Base-by-base conservation (phyloP, 2,329 filamentous ascomycete species). In the Colletotrichum zoysiae region DNA sequence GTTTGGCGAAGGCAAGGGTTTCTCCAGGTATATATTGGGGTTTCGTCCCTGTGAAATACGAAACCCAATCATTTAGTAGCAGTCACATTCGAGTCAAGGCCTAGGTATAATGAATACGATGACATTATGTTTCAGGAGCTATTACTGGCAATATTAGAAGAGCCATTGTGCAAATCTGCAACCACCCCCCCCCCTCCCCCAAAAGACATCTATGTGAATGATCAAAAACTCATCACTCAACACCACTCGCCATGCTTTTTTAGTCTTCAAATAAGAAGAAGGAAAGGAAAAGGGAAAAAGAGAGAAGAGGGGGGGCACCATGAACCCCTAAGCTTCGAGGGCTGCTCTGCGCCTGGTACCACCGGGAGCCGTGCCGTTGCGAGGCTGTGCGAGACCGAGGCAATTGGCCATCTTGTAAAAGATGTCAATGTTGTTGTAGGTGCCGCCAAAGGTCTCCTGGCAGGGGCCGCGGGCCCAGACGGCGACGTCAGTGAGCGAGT, bases 391-490 rank as follows among this genome's bases (percentile, higher is more conserved):
- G 53, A 92, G 81, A 58, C 91, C 91, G 66, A 93, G 82, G 76
- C 91, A 93, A 75, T 86, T 86, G 18, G 91, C 89, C 78, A 94
- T 93, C 80, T 91, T 90, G 82, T 90, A 94, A 77, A 94, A 94
- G 74, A 94, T 84, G 74, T 94, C 92, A 57, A 93, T 87, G 78
- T 90, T 92, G 80, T 85, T 90, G 75, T 90, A 93, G 4, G 91
- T 88, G 67, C 92, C 92, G 5, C 90, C 89, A 78, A 96, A 96
- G 18, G 87, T 82, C 76, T 93, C 91, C 80, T 94, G 91, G 83
- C 93, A 95, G 7, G 93, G 93, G 0, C 93, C 93, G 84, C 88
- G 87, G 1, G 93, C 92, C 77, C 93, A 95, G 26, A 96, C 91
- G 2, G 92, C 90, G 42, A 95, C 92, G 76, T 95, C 92, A 1